phyloP scores from a whole-genome alignment of 257 asterid species.

The Lithospermum erythrorhizon region DNA sequence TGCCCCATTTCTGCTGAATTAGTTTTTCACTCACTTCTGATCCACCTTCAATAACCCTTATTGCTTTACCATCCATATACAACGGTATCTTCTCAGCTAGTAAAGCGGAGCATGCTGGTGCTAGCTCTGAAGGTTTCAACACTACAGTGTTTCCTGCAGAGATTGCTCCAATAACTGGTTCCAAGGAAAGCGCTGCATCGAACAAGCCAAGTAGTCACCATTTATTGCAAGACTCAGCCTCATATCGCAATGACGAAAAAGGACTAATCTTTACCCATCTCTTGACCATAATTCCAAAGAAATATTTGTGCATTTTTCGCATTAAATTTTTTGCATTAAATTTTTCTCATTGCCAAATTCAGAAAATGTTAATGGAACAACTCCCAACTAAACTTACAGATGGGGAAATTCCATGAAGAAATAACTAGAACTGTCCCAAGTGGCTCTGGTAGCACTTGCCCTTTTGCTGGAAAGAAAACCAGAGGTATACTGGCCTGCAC shows the following conservation, averaged over 20 bases:
- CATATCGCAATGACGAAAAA: neutral
- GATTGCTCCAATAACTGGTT: constrained; percentile 79
- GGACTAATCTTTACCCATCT: neutral
- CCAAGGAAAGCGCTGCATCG: constrained; percentile 57
- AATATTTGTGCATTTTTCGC: neutral
- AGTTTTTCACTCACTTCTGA: constrained; percentile 41
- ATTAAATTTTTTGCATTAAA: too few species aligned
- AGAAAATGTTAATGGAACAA: too few species aligned
- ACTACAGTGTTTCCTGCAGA: constrained; percentile 76
- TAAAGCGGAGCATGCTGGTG: constrained; percentile 71
- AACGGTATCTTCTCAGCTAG: constrained; percentile 43
- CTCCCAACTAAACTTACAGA: constrained; percentile 41
- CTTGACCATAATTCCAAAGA: neutral
- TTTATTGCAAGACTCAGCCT: neutral
- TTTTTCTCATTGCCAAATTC: too few species aligned
- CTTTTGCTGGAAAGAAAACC: constrained; percentile 61
- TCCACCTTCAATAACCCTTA: constrained; percentile 73
- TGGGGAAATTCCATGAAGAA: constrained; percentile 80
- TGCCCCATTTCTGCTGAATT: constrained; percentile 70
- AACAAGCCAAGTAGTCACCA: neutral
- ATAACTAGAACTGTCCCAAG: constrained; percentile 74
- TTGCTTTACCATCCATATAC: constrained; percentile 65
- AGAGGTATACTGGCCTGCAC: constrained; percentile 54
- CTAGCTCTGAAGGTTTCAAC: constrained; percentile 69
- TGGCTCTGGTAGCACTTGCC: constrained; percentile 74